Evolutionary conservation across 2,329 filamentous ascomycete genomes (phyloP), one percentile per base, ranked within the genome.

Genomic region (Pseudodiploospora longispora): DNA sequence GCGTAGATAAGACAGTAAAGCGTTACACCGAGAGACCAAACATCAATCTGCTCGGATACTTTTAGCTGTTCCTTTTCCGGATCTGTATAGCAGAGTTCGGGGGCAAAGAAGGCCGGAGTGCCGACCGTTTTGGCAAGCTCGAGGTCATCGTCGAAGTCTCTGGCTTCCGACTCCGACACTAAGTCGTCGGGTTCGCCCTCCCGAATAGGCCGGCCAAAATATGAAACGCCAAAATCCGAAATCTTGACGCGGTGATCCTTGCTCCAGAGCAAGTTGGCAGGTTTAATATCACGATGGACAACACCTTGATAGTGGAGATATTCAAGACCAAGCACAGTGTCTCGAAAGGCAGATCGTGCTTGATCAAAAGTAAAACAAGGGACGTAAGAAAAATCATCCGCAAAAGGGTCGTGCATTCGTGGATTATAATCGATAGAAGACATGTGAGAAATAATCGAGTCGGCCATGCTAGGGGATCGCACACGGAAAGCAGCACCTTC

Each of bases 91-190:
- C 93, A 98, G 33, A 98, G 75, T 63, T 98, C 93, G 4, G 93
- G 93, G 2, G 93, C 93, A 59, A 96, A 98, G 66, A 98, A 98
- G 1, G 91, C 93, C 5, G 93, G 93, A 0, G 93, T 98, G 42
- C 93, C 93, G 5, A 97, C 93, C 2, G 93, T 97, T 71, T 97
- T 97, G 48, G 93, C 91, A n/a, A 98, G 72, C 61, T 97, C 93
- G 48, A 95, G 80, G 50, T 95, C 90, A 60, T 96, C 88, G 55
- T 96, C 90, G 47, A 95, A 81, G 57, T 95, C 87, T 35, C 80
- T 82, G 8, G 87, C 85, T 61, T 96, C 90, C 1, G 83, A 87
- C 59, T 94, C 87, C 4, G 84, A 84, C 12, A 71, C 82, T 48
- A 68, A 82, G 46, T 89, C 84, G 47, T 87, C 83, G 33, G 81